Evolutionary conservation across 331 rosid species (phyloP).

Genomic region (Quercus tomentella): DNA sequence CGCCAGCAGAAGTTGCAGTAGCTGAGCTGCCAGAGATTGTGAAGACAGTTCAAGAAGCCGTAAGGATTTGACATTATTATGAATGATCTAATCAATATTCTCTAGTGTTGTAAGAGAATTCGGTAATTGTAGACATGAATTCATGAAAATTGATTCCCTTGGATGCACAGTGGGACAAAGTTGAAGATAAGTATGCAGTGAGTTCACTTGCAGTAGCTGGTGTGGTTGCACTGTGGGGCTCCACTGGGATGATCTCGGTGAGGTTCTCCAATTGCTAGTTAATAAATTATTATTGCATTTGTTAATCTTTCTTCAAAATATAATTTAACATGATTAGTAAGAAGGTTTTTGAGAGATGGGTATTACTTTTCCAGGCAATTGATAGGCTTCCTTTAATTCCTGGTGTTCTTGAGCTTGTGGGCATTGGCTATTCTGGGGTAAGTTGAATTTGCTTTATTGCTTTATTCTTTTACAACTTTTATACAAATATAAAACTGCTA

Average conservation of each 20-base stretch:
- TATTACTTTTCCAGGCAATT: conserved; percentile 59
- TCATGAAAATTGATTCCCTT: not conserved
- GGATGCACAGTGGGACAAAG: conserved; percentile 73
- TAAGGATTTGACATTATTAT: conserved; percentile 20
- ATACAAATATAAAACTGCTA: not conserved
- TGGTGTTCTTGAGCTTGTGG: conserved; percentile 76
- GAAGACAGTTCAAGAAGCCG: conserved; percentile 62
- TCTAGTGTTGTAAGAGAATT: not conserved
- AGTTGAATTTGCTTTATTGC: conserved; percentile 20
- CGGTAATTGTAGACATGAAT: not conserved
- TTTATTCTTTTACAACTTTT: not conserved
- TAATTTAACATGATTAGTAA: not conserved
- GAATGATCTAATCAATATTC: not conserved
- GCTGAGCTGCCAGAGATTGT: conserved; percentile 66
- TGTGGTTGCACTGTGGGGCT: conserved; percentile 63
- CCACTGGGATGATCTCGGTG: conserved; percentile 71
- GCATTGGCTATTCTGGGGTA: conserved; percentile 91
- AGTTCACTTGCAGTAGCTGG: conserved; percentile 58
- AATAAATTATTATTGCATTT: not conserved
- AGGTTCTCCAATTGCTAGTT: conserved; percentile 21
- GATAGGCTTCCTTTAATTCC: conserved; percentile 93
- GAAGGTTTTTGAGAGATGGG: conserved; percentile 4
- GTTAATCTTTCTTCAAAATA: not conserved
- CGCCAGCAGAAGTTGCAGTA: conserved; percentile 64
- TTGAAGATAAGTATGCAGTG: conserved; percentile 91